Conservation (phyloP, 2,329 filamentous ascomycete species). For the Atkinsonella hypoxylon region DNA sequence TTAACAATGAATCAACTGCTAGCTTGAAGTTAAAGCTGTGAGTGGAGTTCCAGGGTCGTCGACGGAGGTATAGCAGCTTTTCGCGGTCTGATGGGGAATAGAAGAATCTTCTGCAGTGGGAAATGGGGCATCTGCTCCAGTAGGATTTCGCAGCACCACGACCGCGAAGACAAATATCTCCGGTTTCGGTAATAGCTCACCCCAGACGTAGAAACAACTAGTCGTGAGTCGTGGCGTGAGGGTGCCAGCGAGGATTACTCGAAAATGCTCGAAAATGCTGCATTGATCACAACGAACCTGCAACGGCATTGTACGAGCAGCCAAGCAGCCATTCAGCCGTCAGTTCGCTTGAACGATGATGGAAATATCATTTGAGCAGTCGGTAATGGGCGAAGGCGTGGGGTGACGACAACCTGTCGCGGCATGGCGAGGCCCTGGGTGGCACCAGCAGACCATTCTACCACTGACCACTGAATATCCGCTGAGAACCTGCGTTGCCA, state of each 20-base stretch:
- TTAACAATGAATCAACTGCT: neutral
- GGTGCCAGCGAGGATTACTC: neutral
- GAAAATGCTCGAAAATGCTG: neutral
- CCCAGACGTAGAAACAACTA: neutral
- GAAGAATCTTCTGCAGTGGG: neutral
- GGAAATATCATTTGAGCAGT: neutral
- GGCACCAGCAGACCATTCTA: neutral
- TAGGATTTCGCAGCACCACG: neutral
- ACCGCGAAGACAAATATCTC: neutral
- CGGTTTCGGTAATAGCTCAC: neutral
- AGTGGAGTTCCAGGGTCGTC: neutral
- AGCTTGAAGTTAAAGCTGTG: neutral
- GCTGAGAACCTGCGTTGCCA: neutral
- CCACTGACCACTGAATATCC: neutral
- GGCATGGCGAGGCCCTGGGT: neutral
- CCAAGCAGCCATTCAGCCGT: neutral
- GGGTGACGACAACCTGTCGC: neutral
- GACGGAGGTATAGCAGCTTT: neutral
- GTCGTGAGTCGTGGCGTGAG: neutral
- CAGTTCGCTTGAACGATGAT: neutral
- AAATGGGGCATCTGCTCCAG: neutral
- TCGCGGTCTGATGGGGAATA: slow-evolving; percentile 1
- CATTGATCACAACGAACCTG: neutral
- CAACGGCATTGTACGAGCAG: neutral
- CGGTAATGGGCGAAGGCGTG: neutral